Conservation (phyloP, 768 basidiomycete genomes). For the Cyathus striatus region DNA sequence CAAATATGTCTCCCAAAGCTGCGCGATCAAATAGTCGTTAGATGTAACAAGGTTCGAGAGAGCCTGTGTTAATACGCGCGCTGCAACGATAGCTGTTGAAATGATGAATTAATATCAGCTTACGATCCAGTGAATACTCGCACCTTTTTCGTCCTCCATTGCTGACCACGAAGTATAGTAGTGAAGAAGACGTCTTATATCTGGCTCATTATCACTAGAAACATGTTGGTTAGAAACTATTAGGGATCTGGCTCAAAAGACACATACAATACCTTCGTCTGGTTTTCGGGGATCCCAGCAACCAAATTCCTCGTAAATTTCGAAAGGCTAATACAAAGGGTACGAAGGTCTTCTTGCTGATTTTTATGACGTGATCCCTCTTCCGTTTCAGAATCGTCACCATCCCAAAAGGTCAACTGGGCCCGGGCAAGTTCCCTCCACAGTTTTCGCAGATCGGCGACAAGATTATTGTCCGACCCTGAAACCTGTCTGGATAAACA, state of each 20-base stretch:
- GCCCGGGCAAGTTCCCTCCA: constrained; percentile 50
- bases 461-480: constrained; percentile 41
- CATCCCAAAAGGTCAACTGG: constrained; percentile 49
- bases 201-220: constrained; percentile 63
- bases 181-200: constrained; percentile 62
- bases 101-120: background rate
- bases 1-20: constrained; percentile 62
- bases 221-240: constrained; percentile 3
- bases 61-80: constrained; percentile 69
- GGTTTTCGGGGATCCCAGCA: constrained; percentile 71
- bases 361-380: constrained; percentile 13
- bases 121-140: constrained; percentile 14
- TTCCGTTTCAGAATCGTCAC: constrained; percentile 38
- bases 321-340: constrained; percentile 48
- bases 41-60: constrained; percentile 82
- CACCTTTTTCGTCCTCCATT: constrained; percentile 57
- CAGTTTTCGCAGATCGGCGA: constrained; percentile 46
- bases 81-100: constrained; percentile 50
- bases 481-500: constrained; percentile 21
- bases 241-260: constrained; percentile 2
- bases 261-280: constrained; percentile 68
- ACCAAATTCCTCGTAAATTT: constrained; percentile 84
- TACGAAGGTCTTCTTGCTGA: constrained; percentile 28
- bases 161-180: constrained; percentile 74
- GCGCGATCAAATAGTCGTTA: constrained; percentile 52